Percentiles rank a stretch among this genome's conserved stretches.
Conservation (phyloP, 768 basidiomycete genomes). For the Scleroderma citrinum region DNA sequence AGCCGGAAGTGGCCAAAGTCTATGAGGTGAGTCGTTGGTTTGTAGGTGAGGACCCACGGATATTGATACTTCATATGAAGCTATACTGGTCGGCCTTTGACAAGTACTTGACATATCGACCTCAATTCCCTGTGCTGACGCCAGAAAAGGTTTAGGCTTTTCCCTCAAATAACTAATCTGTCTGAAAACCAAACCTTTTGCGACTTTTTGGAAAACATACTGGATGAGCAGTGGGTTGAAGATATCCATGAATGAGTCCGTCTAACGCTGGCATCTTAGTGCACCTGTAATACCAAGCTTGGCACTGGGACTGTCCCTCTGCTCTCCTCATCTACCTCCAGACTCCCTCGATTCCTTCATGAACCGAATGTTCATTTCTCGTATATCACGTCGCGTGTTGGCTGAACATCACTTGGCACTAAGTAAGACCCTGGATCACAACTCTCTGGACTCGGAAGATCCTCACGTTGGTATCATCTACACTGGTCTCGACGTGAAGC, state of each 20-base stretch:
- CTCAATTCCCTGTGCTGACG: conserved; percentile 6
- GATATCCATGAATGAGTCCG: neutral
- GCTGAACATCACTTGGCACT: conserved; percentile 87
- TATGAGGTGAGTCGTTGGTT: conserved; percentile 58
- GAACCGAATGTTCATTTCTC: conserved; percentile 85
- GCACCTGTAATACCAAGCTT: conserved; percentile 75
- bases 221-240: conserved; percentile 68
- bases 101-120: conserved; percentile 41
- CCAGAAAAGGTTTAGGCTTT: conserved; percentile 56
- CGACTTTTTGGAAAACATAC: conserved; percentile 52
- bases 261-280: conserved; percentile 34
- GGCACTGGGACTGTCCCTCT: conserved; percentile 77
- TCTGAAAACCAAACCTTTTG: conserved; percentile 80
- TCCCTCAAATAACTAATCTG: conserved; percentile 64
- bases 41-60: neutral
- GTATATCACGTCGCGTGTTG: conserved; percentile 84
- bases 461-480: conserved; percentile 82
- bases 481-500: conserved; percentile 64
- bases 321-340: conserved; percentile 71
- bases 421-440: conserved; percentile 46
- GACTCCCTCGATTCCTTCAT: conserved; percentile 83
- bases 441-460: conserved; percentile 35
- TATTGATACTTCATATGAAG: conserved; percentile 32
- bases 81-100: conserved; percentile 86
- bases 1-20: conserved; percentile 76